These are phyloP conservation scores for Ogataea pignaliae DNA, from an alignment of 805 yeast species.

Conservation along the genomic window DNA sequence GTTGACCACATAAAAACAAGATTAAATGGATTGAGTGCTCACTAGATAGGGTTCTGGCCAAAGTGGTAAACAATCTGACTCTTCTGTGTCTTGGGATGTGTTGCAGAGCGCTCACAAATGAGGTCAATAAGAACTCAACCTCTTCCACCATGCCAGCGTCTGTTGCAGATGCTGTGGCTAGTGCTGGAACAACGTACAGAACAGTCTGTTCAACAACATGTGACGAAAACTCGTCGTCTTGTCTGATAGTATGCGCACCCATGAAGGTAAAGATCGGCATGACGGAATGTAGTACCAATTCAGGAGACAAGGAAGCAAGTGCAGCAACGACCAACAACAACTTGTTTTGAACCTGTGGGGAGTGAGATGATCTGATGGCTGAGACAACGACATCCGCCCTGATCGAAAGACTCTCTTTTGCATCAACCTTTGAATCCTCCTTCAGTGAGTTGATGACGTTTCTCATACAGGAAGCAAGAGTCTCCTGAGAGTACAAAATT, in stretches of 20 bases:
- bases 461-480: slow-evolving; percentile 81
- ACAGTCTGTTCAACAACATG: slow-evolving; percentile 92
- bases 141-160: slow-evolving; percentile 50
- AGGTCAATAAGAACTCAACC: slow-evolving; percentile 76
- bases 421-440: slow-evolving; percentile 22
- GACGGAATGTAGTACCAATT: slow-evolving; percentile 86
- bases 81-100: slow-evolving; percentile 97
- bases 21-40: slow-evolving; percentile 64
- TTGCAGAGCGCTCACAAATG: slow-evolving; percentile 90
- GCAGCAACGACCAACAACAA: slow-evolving; percentile 80
- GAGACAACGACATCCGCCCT: slow-evolving; percentile 90
- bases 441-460: slow-evolving; percentile 58
- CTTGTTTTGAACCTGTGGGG: slow-evolving; percentile 94
- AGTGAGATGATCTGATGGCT: slow-evolving; percentile 80
- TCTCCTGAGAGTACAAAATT: slow-evolving; percentile 85
- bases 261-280: slow-evolving; percentile 99
- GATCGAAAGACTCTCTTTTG: slow-evolving; percentile 57
- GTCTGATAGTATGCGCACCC: slow-evolving; percentile 97
- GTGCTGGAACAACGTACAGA: slow-evolving; percentile 84
- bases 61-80: slow-evolving; percentile 73
- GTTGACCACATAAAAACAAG: slow-evolving; percentile 76
- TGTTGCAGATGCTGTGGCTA: slow-evolving; percentile 46
- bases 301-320: slow-evolving; percentile 85
- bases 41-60: slow-evolving; percentile 72
- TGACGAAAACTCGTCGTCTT: slow-evolving; percentile 92